These are phyloP conservation scores for Phytophthora podocarpi DNA, from an alignment of 352 stramenopile genomes.

Conservation along the genomic window DNA sequence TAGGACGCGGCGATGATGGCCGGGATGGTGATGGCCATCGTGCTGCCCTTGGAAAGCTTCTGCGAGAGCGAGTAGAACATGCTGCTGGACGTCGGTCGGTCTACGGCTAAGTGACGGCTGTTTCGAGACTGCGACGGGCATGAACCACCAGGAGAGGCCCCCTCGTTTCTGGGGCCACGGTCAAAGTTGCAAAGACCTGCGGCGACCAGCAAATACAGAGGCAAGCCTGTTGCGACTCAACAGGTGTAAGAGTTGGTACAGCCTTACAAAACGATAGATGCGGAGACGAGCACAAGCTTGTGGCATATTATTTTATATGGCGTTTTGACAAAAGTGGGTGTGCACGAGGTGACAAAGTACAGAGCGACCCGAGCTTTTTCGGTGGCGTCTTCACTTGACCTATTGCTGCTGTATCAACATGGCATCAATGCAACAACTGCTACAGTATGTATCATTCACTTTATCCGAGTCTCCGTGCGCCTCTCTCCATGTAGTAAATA, in stretches of 20 bases:
- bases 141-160: constrained; percentile 34
- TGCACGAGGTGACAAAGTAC: background rate
- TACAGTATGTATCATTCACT: constrained; percentile 29
- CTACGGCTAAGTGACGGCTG: constrained; percentile 20
- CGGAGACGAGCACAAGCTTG: constrained; percentile 15
- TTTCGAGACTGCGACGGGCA: constrained; percentile 33
- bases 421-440: no score
- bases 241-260: background rate
- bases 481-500: constrained; percentile 33
- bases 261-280: constrained; percentile 24
- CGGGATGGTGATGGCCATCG: constrained; percentile 53
- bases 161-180: constrained; percentile 30
- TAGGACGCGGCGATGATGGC: constrained; percentile 50
- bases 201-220: constrained; percentile 6
- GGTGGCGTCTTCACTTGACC: no score
- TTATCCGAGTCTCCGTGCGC: constrained; percentile 9
- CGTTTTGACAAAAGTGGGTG: constrained; percentile 18
- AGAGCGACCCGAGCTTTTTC: no score
- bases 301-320: background rate
- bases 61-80: constrained; percentile 74
- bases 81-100: constrained; percentile 12
- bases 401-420: no score
- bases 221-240: background rate
- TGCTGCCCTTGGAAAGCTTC: constrained; percentile 70
- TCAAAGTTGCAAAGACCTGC: constrained; percentile 61